These are phyloP conservation scores for Metschnikowia kofuensis DNA, from an alignment of 805 yeast genomes.

Conservation along the genomic window DNA sequence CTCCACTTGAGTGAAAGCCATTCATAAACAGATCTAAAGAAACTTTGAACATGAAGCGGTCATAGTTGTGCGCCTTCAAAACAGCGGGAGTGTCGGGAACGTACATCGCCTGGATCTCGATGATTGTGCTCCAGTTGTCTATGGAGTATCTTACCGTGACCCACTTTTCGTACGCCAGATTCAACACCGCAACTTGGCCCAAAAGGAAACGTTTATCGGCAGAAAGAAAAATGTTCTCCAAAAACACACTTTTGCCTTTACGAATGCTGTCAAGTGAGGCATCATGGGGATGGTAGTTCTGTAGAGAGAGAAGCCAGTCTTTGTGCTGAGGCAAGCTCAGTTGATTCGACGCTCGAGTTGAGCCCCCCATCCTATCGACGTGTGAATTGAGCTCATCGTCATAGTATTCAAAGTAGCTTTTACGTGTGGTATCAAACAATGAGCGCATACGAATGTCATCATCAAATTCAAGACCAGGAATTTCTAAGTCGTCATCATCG, in stretches of 20 bases:
- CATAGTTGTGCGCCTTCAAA: conserved; percentile 52
- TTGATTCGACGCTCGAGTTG: conserved; percentile 22
- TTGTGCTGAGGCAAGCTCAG: conserved; percentile 2
- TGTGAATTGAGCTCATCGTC: conserved; percentile 20
- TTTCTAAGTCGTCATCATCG: conserved; percentile 18
- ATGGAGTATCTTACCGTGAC: conserved; percentile 72
- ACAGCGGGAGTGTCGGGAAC: conserved; percentile 52
- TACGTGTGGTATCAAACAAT: conserved; percentile 2
- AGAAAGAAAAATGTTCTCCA: conserved; percentile 62
- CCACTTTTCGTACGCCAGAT: conserved; percentile 63
- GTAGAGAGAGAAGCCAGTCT: conserved; percentile 45
- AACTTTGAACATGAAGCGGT: conserved; percentile 67
- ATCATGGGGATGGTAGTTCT: conserved; percentile 34
- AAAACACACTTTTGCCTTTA: conserved; percentile 29
- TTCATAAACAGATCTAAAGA: conserved; percentile 31
- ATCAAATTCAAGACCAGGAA: conserved; percentile 5
- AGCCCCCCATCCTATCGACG: conserved; percentile 3
- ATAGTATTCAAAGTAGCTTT: conserved; percentile 15
- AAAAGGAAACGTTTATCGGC: conserved; percentile 54
- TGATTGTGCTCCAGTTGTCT: conserved; percentile 74
- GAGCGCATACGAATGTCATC: conserved; percentile 1
- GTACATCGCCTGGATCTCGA: conserved; percentile 64
- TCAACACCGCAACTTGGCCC: conserved; percentile 79
- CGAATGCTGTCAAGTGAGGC: background rate
- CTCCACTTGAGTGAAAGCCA: conserved; percentile 3